Base-by-base conservation (phyloP, 371 early-diverging fungal species). In the Mortierella sp. region DNA sequence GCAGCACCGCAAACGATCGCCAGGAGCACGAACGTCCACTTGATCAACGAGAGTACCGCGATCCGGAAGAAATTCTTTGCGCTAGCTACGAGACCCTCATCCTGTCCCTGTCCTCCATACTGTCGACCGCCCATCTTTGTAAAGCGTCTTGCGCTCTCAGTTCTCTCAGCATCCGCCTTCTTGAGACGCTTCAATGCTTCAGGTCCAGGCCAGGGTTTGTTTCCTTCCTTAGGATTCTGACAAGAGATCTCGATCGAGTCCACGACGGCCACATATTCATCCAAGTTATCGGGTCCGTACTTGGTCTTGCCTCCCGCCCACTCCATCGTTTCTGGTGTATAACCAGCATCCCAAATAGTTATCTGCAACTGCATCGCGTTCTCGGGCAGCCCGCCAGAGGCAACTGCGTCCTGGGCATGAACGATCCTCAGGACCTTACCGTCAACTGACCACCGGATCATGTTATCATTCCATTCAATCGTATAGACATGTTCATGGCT, bases 131-230 rank as follows among this genome's bases (percentile, higher is more conserved):
- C 44, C 37, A 48, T 27, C 52, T 30, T 61, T 48, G 27, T 3
- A 44, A 27, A 41, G 14, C 44, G 28, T 26, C 41, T 56, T 39
- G 31, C 34, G 9, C n/a, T 23, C 28, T 34, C 15, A 42, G 52
- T 9, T 39, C 48, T 39, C 34, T 21, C n/a, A 21, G 31, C 14
- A 2, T 60, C 42, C 0, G 62, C 63, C 27, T 23, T 19, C 51
- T 73, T 67, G 49, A 73, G 44, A 26, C 73, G 58, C 32, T 55
- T 67, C 43, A 42, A 6, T 0, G 73, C 73, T 1, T 73, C 68
- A 3, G 58, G 73, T n/a, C 73, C 73, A 2, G 73, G 73, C 73
- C 73, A 73, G 3, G 73, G 64, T 24, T 67, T 67, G 14, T 59
- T 52, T 0, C 73, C 68, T 32, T 73, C 73, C 39, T 63, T 73